Evolutionary conservation across 305 asterid species (phyloP).

Genomic region (Fraxinus greggii): DNA sequence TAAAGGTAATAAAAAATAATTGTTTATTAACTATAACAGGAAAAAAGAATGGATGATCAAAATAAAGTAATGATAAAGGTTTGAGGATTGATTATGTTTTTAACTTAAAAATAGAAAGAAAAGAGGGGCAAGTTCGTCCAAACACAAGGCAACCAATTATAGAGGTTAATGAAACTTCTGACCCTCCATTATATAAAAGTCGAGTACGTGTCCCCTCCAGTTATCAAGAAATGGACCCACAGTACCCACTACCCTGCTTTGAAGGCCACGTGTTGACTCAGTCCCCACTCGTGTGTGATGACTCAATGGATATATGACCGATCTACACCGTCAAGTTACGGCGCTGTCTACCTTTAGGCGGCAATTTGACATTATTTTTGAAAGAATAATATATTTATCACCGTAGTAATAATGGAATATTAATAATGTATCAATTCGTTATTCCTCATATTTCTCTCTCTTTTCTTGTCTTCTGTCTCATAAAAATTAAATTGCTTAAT

Average conservation of each 20-base stretch:
- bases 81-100: neutral
- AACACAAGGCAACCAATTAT: neutral
- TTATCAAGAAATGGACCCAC: neutral
- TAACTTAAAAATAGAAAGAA: neutral
- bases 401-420: no score
- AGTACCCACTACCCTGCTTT: neutral
- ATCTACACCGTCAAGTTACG: constrained; percentile 33
- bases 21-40: neutral
- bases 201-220: constrained; percentile 26
- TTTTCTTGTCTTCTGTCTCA: no score
- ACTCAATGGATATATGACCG: constrained; percentile 25
- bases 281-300: constrained; percentile 3
- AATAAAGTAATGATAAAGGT: neutral
- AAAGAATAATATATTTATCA: neutral
- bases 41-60: neutral
- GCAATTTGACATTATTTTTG: constrained; percentile 7
- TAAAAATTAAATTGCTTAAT: no score
- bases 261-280: constrained; percentile 27
- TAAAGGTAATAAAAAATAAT: neutral
- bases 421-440: no score
- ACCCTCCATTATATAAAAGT: neutral
- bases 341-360: constrained; percentile 34
- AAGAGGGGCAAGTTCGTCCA: constrained; percentile 28
- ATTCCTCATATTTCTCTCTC: no score
- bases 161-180: neutral